These are phyloP conservation scores for Cryptosporidium sp. DNA, from an alignment of 169 alveolate species.

Conservation along the genomic window DNA sequence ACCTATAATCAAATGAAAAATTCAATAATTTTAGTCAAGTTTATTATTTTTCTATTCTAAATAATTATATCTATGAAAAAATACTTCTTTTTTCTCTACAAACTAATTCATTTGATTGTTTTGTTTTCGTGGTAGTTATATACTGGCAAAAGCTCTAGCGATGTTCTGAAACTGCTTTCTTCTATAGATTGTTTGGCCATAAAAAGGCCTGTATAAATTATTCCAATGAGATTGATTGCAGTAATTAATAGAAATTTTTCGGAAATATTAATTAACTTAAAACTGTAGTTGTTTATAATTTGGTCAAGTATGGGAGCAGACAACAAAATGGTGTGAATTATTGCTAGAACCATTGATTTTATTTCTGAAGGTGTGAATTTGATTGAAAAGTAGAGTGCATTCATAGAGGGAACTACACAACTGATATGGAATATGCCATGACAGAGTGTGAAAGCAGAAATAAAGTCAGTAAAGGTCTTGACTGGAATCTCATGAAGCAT, in stretches of 20 bases:
- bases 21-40: background rate
- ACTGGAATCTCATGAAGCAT: constrained; percentile 56
- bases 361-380: constrained; percentile 4
- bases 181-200: constrained; percentile 21
- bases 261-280: background rate
- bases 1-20: background rate
- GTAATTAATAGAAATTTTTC: constrained; percentile 28
- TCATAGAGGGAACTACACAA: constrained; percentile 26
- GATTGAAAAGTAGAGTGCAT: constrained; percentile 18
- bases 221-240: constrained; percentile 11
- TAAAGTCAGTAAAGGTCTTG: constrained; percentile 53
- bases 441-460: constrained; percentile 54
- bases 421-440: constrained; percentile 59
- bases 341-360: constrained; percentile 20
- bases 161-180: background rate
- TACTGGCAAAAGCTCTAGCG: constrained; percentile 48
- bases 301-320: constrained; percentile 55
- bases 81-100: background rate
- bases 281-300: constrained; percentile 5
- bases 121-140: background rate
- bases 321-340: background rate
- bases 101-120: background rate
- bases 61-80: background rate
- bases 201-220: constrained; percentile 30
- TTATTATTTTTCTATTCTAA: background rate